These are phyloP conservation scores for Wickerhamiella nectarea DNA, from an alignment of 805 yeast species.

Conservation along the genomic window DNA sequence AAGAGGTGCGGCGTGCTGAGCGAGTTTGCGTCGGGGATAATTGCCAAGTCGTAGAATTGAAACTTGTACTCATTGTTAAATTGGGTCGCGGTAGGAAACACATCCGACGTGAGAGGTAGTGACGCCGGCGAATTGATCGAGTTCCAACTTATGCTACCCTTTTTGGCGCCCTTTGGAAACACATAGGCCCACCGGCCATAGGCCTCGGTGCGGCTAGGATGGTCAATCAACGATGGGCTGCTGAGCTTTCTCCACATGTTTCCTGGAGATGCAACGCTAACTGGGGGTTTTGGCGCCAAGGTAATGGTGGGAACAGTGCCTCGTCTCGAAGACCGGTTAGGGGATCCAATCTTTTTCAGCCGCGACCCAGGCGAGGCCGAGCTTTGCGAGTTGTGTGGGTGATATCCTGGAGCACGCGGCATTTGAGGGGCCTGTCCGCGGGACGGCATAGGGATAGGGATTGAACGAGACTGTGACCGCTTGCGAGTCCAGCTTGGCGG, in stretches of 20 bases:
- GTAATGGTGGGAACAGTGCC: neutral
- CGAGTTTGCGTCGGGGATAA: conserved; percentile 43
- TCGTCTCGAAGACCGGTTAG: neutral
- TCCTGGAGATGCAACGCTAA: conserved; percentile 5
- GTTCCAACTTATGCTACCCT: conserved; percentile 75
- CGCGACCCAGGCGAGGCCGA: neutral
- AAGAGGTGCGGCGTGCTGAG: conserved; percentile 48
- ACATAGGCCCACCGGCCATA: conserved; percentile 87
- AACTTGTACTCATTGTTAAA: conserved; percentile 62
- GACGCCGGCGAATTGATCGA: conserved; percentile 90
- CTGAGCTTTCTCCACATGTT: conserved; percentile 46
- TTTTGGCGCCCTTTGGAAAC: conserved; percentile 56
- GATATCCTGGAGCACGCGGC: no score
- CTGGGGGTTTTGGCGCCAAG: neutral
- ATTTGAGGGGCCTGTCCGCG: neutral
- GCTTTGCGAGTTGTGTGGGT: neutral
- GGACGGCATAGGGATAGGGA: neutral
- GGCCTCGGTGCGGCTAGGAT: conserved; percentile 41
- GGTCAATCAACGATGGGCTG: conserved; percentile 52
- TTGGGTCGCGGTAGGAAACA: conserved; percentile 59
- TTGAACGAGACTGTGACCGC: neutral
- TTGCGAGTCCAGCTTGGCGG: neutral
- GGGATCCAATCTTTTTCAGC: neutral
- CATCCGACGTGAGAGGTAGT: conserved; percentile 64
- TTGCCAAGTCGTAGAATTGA: conserved; percentile 55